phyloP scores from a whole-genome alignment of 176 grass and related monocot genomes.

The Triticum turgidum region DNA sequence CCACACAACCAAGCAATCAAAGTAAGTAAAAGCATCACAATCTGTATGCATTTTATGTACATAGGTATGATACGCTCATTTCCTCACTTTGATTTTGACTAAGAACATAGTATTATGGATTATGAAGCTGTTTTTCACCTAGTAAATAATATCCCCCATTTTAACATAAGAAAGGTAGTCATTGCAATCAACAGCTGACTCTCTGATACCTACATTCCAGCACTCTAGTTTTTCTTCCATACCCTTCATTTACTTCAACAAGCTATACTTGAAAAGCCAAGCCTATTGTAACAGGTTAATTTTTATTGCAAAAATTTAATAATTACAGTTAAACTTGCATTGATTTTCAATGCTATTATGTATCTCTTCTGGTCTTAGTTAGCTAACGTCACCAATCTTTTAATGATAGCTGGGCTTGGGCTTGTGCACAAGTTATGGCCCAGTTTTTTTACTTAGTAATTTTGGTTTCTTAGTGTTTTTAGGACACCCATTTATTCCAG shows the following conservation, averaged over 20 bases:
- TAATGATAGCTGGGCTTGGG: neutral
- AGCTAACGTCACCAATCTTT: neutral
- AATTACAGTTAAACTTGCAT: neutral
- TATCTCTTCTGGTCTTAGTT: neutral
- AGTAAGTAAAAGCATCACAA: no score
- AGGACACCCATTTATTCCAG: neutral
- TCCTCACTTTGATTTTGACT: no score
- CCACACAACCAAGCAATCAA: no score
- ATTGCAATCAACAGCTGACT: neutral
- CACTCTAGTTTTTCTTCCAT: neutral
- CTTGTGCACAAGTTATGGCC: neutral
- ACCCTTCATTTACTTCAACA: neutral
- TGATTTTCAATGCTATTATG: neutral
- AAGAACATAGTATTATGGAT: no score
- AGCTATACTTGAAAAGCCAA: slow-evolving; percentile 1
- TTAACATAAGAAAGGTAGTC: neutral
- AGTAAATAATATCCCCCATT: neutral
- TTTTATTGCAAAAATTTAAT: neutral
- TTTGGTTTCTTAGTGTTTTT: neutral
- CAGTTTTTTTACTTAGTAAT: neutral
- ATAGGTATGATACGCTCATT: no score
- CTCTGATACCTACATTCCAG: neutral
- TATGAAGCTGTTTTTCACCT: neutral
- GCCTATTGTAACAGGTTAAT: neutral
- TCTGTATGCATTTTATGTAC: no score